phyloP scores from a whole-genome alignment of 495 filamentous ascomycete genomes.

The Penicillium arizonense region DNA sequence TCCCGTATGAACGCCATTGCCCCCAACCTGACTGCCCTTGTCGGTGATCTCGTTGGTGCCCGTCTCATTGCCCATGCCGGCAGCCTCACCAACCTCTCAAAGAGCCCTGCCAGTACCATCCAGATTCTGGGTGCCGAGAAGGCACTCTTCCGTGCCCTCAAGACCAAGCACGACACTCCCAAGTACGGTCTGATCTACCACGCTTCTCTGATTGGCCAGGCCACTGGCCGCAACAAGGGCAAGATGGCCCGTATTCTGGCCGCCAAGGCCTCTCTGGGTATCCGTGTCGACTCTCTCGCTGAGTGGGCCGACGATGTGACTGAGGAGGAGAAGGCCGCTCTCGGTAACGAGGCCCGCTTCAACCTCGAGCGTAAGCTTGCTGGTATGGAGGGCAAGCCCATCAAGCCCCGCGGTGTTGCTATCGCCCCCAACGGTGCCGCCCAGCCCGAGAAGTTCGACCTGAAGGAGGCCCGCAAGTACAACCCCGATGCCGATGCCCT shows the following conservation, averaged over 20 bases:
- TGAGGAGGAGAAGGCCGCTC: conserved; percentile 79
- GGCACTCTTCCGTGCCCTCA: conserved; percentile 94
- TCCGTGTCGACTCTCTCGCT: conserved; percentile 87
- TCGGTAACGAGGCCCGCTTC: conserved; percentile 70
- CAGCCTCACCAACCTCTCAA: conserved; percentile 92
- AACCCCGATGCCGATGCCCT: conserved; percentile 92
- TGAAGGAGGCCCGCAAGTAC: conserved; percentile 95
- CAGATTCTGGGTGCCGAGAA: conserved; percentile 99
- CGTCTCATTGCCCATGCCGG: conserved; percentile 94
- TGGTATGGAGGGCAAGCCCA: conserved; percentile 86
- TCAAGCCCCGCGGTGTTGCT: conserved; percentile 68
- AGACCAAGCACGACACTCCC: conserved; percentile 98
- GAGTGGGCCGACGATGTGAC: conserved; percentile 76
- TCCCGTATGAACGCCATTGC: conserved; percentile 96
- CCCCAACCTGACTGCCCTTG: conserved; percentile 89
- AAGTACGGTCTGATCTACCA: conserved; percentile 99
- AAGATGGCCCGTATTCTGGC: conserved; percentile 97
- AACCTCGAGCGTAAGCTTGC: conserved; percentile 86
- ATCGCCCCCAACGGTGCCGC: conserved; percentile 68
- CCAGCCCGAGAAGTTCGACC: conserved; percentile 76
- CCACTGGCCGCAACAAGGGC: conserved; percentile 96
- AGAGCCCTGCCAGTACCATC: conserved; percentile 92
- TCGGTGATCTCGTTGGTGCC: conserved; percentile 93
- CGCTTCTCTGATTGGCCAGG: conserved; percentile 93
- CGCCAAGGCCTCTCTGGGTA: conserved; percentile 85